A percentile compares a stretch with the other conserved stretches of the same genome.
Conservation (phyloP, 805 yeast species). For the Zygosaccharomyces bisporus region DNA sequence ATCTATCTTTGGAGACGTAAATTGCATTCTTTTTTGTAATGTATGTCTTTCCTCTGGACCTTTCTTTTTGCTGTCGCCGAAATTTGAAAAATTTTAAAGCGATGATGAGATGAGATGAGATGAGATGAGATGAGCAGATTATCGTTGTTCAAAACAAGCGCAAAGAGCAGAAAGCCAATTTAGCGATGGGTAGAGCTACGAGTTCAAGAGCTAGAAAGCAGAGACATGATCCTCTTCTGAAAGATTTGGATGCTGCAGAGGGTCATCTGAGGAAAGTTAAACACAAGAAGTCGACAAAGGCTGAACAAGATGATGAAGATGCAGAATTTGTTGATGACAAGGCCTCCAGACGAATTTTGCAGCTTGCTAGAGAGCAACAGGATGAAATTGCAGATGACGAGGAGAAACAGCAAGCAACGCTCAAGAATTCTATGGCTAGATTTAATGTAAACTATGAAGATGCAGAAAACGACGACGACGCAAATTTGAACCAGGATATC, state of each 20-base stretch:
- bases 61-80: conserved; percentile 12
- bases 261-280: conserved; percentile 59
- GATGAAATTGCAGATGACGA: conserved; percentile 80
- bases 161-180: not conserved
- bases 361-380: conserved; percentile 89
- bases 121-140: conserved; percentile 4
- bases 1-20: too few species aligned
- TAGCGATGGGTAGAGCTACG: conserved; percentile 62
- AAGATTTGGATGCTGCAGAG: conserved; percentile 68
- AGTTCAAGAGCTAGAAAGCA: conserved; percentile 48
- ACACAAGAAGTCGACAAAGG: conserved; percentile 32
- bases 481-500: conserved; percentile 38
- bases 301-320: conserved; percentile 38
- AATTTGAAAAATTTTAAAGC: conserved; percentile 16
- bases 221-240: conserved; percentile 78
- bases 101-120: conserved; percentile 16
- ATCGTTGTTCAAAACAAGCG: not conserved
- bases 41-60: not conserved
- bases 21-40: not conserved
- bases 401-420: conserved; percentile 31
- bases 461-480: conserved; percentile 52
- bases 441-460: conserved; percentile 36
- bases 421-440: conserved; percentile 34
- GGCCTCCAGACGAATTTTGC: conserved; percentile 78
- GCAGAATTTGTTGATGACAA: conserved; percentile 71